These are phyloP conservation scores for Lasiosphaeria miniovina DNA, from an alignment of 495 filamentous ascomycete genomes.

Conservation along the genomic window DNA sequence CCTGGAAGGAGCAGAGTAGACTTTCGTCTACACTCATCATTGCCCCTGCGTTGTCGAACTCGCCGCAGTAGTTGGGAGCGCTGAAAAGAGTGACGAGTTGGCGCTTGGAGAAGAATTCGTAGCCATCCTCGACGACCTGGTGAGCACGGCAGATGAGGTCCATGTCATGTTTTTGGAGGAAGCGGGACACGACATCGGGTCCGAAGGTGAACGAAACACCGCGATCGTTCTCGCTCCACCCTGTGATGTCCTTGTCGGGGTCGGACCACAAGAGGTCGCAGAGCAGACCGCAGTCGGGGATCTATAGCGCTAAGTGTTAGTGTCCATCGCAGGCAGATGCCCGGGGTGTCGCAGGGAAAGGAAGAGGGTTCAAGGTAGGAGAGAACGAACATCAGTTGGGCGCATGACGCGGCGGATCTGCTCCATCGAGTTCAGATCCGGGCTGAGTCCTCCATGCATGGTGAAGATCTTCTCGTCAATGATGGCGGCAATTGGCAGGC, in stretches of 20 bases:
- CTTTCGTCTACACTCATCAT: constrained; percentile 99
- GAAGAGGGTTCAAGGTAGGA: not conserved
- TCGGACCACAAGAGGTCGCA: constrained; percentile 99
- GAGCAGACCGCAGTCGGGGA: constrained; percentile 94
- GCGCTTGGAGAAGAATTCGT: constrained; percentile 99
- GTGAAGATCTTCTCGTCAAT: constrained; percentile 99
- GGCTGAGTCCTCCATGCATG: constrained; percentile 97
- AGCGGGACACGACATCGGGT: constrained; percentile 96
- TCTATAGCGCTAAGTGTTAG: constrained; percentile 56
- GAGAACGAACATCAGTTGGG: constrained; percentile 80
- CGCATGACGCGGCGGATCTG: constrained; percentile 99
- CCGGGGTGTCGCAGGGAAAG: not conserved
- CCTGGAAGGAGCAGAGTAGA: constrained; percentile 98
- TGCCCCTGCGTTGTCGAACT: constrained; percentile 98
- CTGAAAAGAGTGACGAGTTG: constrained; percentile 97
- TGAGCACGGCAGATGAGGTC: constrained; percentile 98
- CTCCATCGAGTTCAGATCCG: constrained; percentile 99
- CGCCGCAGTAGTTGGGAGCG: constrained; percentile 98
- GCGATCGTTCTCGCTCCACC: constrained; percentile 98
- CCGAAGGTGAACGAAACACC: constrained; percentile 99
- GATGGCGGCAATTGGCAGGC: constrained; percentile 97
- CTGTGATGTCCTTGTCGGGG: constrained; percentile 99
- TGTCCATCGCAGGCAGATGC: constrained; percentile 9
- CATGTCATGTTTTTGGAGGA: constrained; percentile 99
- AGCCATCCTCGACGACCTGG: constrained; percentile 98